Conservation (phyloP, 129 eudicot genomes). For the Rutidosis leptorrhynchoides region DNA sequence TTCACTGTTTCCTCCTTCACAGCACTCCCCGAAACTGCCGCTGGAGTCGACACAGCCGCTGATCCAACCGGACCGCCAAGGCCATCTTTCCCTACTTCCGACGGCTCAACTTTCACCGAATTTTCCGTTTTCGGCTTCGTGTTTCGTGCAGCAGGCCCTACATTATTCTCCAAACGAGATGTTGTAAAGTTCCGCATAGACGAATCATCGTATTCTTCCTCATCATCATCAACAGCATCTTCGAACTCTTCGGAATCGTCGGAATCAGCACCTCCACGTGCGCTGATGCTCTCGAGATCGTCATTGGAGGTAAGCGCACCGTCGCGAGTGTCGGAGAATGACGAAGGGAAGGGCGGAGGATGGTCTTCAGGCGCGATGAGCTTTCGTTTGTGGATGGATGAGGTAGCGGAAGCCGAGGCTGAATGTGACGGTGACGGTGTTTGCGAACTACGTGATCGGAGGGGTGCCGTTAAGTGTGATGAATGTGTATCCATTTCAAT, state of each 20-base stretch:
- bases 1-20: conserved; percentile 79
- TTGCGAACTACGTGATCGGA: conserved; percentile 87
- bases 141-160: conserved; percentile 43
- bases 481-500: conserved; percentile 49
- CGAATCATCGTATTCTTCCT: conserved; percentile 62
- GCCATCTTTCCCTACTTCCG: conserved; percentile 58
- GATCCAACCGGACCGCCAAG: conserved; percentile 29
- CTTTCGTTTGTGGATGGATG: conserved; percentile 84
- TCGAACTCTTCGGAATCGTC: conserved; percentile 74
- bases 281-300: conserved; percentile 93
- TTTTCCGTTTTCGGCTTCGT: conserved; percentile 62
- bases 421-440: conserved; percentile 94
- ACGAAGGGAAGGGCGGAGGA: conserved; percentile 75
- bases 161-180: conserved; percentile 60
- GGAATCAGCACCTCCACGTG: conserved; percentile 73
- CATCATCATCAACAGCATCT: conserved; percentile 67
- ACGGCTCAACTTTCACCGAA: conserved; percentile 56
- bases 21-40: conserved; percentile 38
- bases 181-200: conserved; percentile 79
- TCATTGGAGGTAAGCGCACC: conserved; percentile 81
- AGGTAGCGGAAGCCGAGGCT: conserved; percentile 89
- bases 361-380: conserved; percentile 60
- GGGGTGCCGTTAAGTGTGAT: conserved; percentile 67
- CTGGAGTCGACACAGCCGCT: conserved; percentile 30
- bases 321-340: conserved; percentile 78